Evolutionary conservation across 345 rosid species (phyloP).

Genomic region (rapeseed (Brassica napus)): DNA sequence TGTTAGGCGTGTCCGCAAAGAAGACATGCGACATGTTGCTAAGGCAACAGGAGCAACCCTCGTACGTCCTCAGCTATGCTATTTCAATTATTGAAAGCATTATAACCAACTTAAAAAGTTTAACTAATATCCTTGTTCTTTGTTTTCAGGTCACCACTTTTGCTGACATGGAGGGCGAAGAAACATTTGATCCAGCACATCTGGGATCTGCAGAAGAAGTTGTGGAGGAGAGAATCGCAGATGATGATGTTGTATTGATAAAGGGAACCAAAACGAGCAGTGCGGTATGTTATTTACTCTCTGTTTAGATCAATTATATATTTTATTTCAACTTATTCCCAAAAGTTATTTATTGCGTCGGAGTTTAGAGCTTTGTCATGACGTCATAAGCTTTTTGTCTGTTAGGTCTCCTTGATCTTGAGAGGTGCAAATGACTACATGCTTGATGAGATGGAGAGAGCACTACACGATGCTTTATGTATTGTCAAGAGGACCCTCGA

Average conservation of each 20-base stretch:
- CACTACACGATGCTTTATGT: slow-evolving; percentile 80
- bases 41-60: slow-evolving; percentile 97
- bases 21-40: slow-evolving; percentile 97
- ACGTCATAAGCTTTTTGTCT: not conserved
- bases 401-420: slow-evolving; percentile 85
- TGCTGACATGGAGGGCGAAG: slow-evolving; percentile 98
- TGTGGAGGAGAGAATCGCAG: slow-evolving; percentile 87
- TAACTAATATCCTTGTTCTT: slow-evolving; percentile 1
- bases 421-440: slow-evolving; percentile 97
- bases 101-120: not conserved
- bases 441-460: slow-evolving; percentile 99
- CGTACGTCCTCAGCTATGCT: slow-evolving; percentile 42
- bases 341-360: too few species aligned
- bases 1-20: slow-evolving; percentile 92
- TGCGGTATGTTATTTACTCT: slow-evolving; percentile 55
- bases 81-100: slow-evolving; percentile 1
- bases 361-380: slow-evolving; percentile 4
- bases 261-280: slow-evolving; percentile 87
- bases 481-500: slow-evolving; percentile 95
- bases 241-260: slow-evolving; percentile 86
- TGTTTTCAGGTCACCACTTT: slow-evolving; percentile 82
- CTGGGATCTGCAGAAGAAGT: slow-evolving; percentile 89
- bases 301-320: not conserved
- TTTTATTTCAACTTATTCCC: not conserved
- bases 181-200: slow-evolving; percentile 83